Evolutionary conservation across 768 basidiomycete species (phyloP), one percentile per base, ranked within the genome.

Genomic region (Daedaleopsis nitida): DNA sequence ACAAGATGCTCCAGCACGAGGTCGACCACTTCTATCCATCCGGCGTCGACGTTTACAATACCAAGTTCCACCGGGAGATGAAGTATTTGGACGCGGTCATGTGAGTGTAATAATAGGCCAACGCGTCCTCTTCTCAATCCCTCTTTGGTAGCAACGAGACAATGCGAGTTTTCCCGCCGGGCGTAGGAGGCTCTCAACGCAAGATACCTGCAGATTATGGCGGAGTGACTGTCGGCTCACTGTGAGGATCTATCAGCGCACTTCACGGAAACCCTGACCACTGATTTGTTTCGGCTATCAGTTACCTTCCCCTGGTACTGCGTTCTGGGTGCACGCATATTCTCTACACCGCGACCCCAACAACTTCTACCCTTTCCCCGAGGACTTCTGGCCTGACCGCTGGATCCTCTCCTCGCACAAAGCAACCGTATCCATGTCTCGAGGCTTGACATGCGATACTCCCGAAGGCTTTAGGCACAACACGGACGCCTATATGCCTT

Each of bases 271-370:
- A 32, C 4, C 7, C 27, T 32, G 27, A 32, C 3, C 27, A 7
- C 27, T 32, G 8, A 23, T 21, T 17, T 9, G 34, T 37, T 27
- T 27, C 8, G 19, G 64, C 59, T n/a, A 62, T 71, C 8, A 69
- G 79, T 10, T 70, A 72, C 59, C 69, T 79, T 39, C 76, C 79
- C 74, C 77, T 60, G 77, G 78, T 12, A 81, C 78, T 9, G 37
- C 57, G 10, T 42, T 62, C 24, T 57, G 51, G 34, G 68, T 79
- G 27, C 77, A 79, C 5, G 70, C 76, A 19, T 81, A 77, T 58
- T 69, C 71, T 24, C 57, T 82, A 7, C 81, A 83, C 37, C 78
- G 76, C n/a, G 77, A 82, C 59, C 69, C 78, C 4, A 75, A 72
- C 27, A 78, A 82, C 65, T 83, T 83, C 65, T 75, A 69, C 24